phyloP scores from a whole-genome alignment of 139 green algal species.

The Mesotaenium endlicherianum region DNA sequence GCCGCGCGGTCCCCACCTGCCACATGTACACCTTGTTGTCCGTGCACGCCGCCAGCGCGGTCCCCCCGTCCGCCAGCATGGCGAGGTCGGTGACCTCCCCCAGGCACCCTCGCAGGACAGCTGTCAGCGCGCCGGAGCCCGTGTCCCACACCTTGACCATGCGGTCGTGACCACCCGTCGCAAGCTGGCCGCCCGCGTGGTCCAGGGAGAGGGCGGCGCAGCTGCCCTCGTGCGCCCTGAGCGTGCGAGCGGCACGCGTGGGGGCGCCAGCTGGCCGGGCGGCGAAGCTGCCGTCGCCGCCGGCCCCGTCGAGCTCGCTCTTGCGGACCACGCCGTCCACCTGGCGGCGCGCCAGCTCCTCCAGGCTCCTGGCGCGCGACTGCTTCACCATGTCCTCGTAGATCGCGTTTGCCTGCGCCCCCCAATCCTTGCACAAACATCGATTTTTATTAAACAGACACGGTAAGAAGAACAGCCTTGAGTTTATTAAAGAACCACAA shows the following conservation, averaged over 20 bases:
- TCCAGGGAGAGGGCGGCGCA: slow-evolving; percentile 32
- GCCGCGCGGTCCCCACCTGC: slow-evolving; percentile 33
- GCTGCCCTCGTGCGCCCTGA: slow-evolving; percentile 21
- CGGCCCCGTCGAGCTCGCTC: slow-evolving; percentile 27
- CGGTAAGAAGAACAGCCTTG: too few species aligned
- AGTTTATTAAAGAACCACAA: too few species aligned
- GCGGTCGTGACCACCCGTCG: slow-evolving; percentile 24
- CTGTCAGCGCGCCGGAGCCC: background rate
- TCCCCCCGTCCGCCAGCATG: background rate
- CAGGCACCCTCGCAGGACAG: slow-evolving; percentile 34
- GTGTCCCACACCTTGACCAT: slow-evolving; percentile 34
- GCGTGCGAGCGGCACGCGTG: background rate
- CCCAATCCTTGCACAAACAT: too few species aligned
- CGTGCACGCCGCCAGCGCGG: slow-evolving; percentile 21
- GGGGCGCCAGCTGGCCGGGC: background rate
- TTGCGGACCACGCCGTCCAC: slow-evolving; percentile 37
- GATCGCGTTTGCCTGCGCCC: slow-evolving; percentile 35
- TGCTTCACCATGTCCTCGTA: slow-evolving; percentile 48
- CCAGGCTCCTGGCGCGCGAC: slow-evolving; percentile 1
- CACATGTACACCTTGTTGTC: slow-evolving; percentile 49
- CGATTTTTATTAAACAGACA: too few species aligned
- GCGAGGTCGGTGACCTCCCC: slow-evolving; percentile 35
- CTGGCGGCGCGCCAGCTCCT: slow-evolving; percentile 25
- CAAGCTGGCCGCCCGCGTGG: background rate
- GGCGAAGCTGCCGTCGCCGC: background rate